Conservation (phyloP, 345 rosid species). For the Durio zibethinus region DNA sequence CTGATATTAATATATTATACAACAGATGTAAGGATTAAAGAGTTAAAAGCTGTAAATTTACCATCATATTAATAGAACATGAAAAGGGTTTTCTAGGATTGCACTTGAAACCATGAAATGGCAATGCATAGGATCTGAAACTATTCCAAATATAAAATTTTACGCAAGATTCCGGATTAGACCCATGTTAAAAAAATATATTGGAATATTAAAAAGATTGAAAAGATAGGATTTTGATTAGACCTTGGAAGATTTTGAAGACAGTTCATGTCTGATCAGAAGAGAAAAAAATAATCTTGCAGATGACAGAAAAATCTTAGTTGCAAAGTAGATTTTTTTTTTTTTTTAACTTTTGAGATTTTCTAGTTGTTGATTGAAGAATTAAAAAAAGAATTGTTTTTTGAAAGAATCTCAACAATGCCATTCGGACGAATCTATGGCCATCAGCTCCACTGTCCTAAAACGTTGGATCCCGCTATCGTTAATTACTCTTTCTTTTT, state of each 20-base stretch:
- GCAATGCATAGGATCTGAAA: constrained; percentile 53
- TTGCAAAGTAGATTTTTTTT: background rate
- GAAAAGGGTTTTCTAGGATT: constrained; percentile 35
- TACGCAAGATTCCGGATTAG: background rate
- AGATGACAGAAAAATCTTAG: background rate
- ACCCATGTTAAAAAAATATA: background rate
- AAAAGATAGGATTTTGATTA: background rate
- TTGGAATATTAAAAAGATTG: background rate
- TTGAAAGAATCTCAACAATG: background rate
- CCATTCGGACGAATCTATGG: background rate
- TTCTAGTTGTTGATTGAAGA: background rate
- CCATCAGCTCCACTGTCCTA: background rate
- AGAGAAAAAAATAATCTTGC: constrained; percentile 5
- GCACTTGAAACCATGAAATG: constrained; percentile 40
- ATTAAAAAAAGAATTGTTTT: background rate
- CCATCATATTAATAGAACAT: constrained; percentile 33
- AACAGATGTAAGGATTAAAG: background rate
- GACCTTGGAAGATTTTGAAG: constrained; percentile 68
- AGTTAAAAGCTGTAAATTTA: background rate
- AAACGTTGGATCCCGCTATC: background rate
- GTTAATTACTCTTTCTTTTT: no score
- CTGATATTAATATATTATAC: background rate
- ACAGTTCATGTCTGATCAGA: constrained; percentile 44
- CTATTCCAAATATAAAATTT: background rate
- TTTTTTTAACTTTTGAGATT: background rate